phyloP scores from a whole-genome alignment of 106 monocot species.

The Phalaenopsis equestris region DNA sequence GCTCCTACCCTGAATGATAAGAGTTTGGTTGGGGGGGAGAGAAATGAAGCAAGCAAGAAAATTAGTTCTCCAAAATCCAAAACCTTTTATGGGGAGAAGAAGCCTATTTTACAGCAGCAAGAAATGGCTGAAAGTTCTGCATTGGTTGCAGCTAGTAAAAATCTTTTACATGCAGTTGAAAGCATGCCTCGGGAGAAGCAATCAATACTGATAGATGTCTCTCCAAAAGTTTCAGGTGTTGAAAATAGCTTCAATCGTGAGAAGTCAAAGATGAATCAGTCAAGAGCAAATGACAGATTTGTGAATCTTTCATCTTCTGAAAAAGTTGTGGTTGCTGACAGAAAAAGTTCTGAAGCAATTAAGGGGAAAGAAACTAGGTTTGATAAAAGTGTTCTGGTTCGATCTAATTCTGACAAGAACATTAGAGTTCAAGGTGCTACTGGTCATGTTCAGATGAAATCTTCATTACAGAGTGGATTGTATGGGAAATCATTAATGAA shows the following conservation, averaged over 20 bases:
- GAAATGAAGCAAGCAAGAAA: neutral
- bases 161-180: neutral
- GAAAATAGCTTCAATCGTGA: neutral
- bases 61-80: neutral
- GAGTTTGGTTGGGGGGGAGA: neutral
- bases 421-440: neutral
- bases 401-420: constrained; percentile 6
- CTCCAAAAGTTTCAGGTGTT: neutral
- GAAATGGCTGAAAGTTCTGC: neutral
- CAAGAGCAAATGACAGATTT: neutral
- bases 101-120: neutral
- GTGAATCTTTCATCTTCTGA: neutral
- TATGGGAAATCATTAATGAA: neutral
- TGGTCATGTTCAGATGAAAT: neutral
- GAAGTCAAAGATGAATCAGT: neutral
- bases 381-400: neutral
- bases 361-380: neutral
- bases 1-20: neutral
- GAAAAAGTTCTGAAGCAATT: neutral
- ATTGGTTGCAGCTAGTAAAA: neutral
- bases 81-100: neutral
- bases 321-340: neutral
- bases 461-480: neutral
- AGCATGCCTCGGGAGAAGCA: neutral
- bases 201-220: neutral